These are phyloP conservation scores for Amauroascus niger DNA, from an alignment of 2,329 filamentous ascomycete species.

Conservation along the genomic window DNA sequence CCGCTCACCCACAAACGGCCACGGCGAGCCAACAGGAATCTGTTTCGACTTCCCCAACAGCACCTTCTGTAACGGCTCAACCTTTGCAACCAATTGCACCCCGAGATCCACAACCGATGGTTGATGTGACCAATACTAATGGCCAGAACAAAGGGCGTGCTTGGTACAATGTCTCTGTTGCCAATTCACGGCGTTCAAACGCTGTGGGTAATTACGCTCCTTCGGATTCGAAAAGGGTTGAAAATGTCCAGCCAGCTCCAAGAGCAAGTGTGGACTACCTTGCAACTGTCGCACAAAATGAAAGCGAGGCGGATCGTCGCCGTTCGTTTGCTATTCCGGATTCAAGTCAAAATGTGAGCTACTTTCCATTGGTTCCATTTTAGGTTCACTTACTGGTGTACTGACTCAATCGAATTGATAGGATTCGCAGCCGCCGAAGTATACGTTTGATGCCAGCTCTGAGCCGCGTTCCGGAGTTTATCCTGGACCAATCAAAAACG, in stretches of 20 bases:
- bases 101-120: background rate
- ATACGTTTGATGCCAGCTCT: constrained; percentile 2
- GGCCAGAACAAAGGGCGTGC: constrained; percentile 26
- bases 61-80: background rate
- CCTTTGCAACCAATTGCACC: background rate
- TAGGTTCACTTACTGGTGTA: background rate
- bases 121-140: constrained; percentile 16
- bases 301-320: constrained; percentile 39
- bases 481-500: background rate
- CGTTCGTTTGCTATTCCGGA: constrained; percentile 30
- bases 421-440: background rate
- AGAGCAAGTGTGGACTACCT: constrained; percentile 26
- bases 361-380: too few relatives aligned
- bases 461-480: background rate
- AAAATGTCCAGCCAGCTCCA: constrained; percentile 26
- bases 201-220: constrained; percentile 36
- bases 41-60: constrained; percentile 9
- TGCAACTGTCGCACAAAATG: constrained; percentile 39
- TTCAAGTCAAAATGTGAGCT: constrained; percentile 34
- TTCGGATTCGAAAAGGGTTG: constrained; percentile 42
- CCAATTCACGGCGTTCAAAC: constrained; percentile 23
- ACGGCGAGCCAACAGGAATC: constrained; percentile 25
- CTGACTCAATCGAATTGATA: background rate
- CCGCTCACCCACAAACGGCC: constrained; percentile 33
- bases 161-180: constrained; percentile 28